A percentile compares a stretch with the other conserved stretches of the same genome.
Conservation (phyloP, 441 rosid species). For the Adansonia madagascariensis region DNA sequence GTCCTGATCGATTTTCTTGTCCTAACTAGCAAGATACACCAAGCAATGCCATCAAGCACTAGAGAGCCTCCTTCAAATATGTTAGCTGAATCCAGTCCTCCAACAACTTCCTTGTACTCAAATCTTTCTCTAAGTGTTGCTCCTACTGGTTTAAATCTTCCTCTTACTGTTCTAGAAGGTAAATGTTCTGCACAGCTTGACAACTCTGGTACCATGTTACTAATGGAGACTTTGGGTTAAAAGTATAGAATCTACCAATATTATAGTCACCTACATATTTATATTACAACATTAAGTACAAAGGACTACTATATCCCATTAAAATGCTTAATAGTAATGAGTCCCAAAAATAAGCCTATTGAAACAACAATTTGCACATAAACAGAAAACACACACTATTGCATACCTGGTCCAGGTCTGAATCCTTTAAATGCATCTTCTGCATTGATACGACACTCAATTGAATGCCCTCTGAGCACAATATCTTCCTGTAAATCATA, state of each 20-base stretch:
- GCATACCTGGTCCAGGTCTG: slow-evolving; percentile 93
- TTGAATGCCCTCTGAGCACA: slow-evolving; percentile 93
- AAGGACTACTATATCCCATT: background rate
- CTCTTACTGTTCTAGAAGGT: background rate
- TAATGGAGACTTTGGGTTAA: background rate
- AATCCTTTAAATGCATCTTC: slow-evolving; percentile 95
- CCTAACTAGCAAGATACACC: background rate
- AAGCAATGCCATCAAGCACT: background rate
- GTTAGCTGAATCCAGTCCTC: background rate
- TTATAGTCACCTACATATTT: background rate
- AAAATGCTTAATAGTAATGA: background rate
- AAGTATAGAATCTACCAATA: background rate
- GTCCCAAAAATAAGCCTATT: background rate
- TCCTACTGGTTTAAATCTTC: background rate
- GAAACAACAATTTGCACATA: slow-evolving; percentile 11
- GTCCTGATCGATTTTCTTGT: background rate
- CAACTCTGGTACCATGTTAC: background rate
- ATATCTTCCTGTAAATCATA: slow-evolving; percentile 71
- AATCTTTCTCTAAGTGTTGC: background rate
- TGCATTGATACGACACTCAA: slow-evolving; percentile 97
- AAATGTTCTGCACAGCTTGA: background rate
- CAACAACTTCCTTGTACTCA: background rate
- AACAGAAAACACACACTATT: background rate
- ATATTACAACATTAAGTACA: background rate
- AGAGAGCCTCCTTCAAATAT: background rate